These are phyloP conservation scores for Tulasnella sp. DNA, from an alignment of 768 basidiomycete genomes.

Conservation along the genomic window DNA sequence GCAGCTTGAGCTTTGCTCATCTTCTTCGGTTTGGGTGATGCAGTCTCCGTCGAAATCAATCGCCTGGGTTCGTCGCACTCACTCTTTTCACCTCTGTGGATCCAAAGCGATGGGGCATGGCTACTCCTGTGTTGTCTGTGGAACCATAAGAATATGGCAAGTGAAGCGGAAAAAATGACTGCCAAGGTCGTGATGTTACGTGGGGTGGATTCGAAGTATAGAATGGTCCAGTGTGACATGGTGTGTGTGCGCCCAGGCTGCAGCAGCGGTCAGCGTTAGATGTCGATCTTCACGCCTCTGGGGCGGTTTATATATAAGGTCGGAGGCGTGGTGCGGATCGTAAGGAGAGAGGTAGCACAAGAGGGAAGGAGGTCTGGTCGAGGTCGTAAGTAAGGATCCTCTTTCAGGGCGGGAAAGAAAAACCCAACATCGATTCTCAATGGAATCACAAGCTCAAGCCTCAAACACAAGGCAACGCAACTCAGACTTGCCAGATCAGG, in stretches of 20 bases:
- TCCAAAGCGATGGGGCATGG: neutral
- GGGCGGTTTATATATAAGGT: neutral
- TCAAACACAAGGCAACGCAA: no score
- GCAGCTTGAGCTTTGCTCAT: neutral
- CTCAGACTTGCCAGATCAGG: no score
- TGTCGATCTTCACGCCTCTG: neutral
- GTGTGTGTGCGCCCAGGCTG: neutral
- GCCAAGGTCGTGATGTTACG: constrained; percentile 4
- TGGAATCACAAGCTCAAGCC: no score
- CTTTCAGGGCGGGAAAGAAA: no score
- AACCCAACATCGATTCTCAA: no score
- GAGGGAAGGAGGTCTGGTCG: no score
- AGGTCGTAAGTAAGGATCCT: no score
- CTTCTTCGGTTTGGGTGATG: constrained; percentile 4
- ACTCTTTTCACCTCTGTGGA: neutral
- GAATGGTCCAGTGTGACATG: neutral
- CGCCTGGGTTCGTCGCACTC: neutral
- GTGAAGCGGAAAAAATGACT: constrained; percentile 5
- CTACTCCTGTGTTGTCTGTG: neutral
- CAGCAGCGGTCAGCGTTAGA: neutral
- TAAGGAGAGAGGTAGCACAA: no score
- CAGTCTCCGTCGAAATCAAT: constrained; percentile 7
- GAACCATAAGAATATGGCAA: constrained; percentile 7
- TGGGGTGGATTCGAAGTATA: constrained; percentile 5
- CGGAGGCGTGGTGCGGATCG: neutral